phyloP scores from a whole-genome alignment of 306 rosid genomes.

The Comarum palustre region DNA sequence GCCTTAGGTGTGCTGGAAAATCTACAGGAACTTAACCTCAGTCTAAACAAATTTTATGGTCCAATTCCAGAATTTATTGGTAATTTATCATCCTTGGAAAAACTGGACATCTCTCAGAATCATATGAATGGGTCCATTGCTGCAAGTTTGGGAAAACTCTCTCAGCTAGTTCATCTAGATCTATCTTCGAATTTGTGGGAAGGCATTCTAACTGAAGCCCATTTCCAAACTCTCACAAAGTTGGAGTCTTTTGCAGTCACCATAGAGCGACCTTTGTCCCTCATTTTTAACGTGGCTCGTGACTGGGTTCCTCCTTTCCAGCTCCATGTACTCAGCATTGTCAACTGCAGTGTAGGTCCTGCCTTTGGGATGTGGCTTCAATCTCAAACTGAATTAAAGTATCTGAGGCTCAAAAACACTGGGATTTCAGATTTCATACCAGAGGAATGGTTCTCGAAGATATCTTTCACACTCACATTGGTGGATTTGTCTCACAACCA shows the following conservation, averaged over 20 bases:
- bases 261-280: background rate
- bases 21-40: background rate
- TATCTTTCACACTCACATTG: background rate
- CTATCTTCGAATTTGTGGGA: background rate
- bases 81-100: background rate
- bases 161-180: background rate
- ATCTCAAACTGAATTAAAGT: background rate
- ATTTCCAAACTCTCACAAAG: conserved; percentile 8
- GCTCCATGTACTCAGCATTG: background rate
- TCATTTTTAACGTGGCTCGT: background rate
- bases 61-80: background rate
- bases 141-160: background rate
- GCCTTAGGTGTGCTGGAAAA: background rate
- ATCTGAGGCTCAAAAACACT: background rate
- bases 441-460: background rate
- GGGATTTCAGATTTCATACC: background rate
- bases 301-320: conserved; percentile 2
- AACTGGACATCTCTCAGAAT: background rate
- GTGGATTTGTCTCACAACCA: conserved; percentile 4
- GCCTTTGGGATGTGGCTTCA: background rate
- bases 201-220: background rate
- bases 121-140: conserved; percentile 10
- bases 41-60: background rate
- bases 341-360: background rate
- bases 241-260: background rate